Base-by-base conservation (phyloP, 2,329 filamentous ascomycete genomes). In the Xylaria sp. region DNA sequence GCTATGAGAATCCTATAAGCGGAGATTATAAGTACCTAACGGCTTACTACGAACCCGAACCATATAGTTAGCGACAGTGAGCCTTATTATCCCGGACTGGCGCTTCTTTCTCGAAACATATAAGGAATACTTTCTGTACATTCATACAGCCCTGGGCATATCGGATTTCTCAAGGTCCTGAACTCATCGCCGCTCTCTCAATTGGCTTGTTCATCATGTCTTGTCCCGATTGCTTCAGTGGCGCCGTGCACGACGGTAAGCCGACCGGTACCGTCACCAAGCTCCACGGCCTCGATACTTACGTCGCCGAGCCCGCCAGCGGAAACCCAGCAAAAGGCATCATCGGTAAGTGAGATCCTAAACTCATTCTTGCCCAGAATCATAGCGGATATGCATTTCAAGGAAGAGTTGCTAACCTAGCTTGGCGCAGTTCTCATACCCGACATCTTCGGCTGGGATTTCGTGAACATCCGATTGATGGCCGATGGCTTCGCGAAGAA, bases 401-500 rank as follows among this genome's bases (percentile, higher is more conserved):
- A 19, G 27, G n/a, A 3, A 12, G 5, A 34, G 4, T 24, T 48
- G 17, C 45, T 70, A n/a, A 68, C 45, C 11, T 56, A n/a, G 24
- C 36, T 7, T 30, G 21, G 11, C n/a, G 3, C 17, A 70, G 83
- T 88, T 50, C 80, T 88, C 58, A 80, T 89, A 36, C 81, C 86
- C 0, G 87, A 89, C 73, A 83, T 83, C 0, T 88, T 88, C 71
- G 86, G 86, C 17, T 86, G 85, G 82, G 79, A 81, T 2, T 84
- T 88, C 69, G 76, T 82, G 24, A 89, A 89, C 75, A 82, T 81
- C 60, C 81, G 84, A 45, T 75, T 88, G 5, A 75, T 89, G 39
- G 85, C 85, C 4, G 87, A 89, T 72, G 76, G 78, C 50, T 87
- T 86, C 71, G 85, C 86, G n/a, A 79, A 81, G 66, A 84, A 83